phyloP scores from a whole-genome alignment of 768 basidiomycete genomes.

The Rhizopogon vesiculosus region DNA sequence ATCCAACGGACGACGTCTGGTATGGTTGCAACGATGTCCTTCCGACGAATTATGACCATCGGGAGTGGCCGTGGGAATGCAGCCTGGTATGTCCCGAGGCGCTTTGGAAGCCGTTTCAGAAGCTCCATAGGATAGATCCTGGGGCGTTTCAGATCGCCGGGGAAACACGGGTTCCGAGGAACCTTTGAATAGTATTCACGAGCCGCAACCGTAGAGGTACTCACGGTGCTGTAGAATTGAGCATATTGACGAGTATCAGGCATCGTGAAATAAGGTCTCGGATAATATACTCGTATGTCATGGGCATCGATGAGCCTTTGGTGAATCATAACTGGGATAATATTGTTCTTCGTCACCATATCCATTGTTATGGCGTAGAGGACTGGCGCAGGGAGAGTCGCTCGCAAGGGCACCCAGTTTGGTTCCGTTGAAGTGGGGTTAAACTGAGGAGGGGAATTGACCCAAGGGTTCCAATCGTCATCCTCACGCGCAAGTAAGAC shows the following conservation, averaged over 20 bases:
- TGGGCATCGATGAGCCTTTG: background rate
- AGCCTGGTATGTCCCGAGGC: slow-evolving; percentile 4
- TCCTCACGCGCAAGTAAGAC: background rate
- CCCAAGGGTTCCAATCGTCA: background rate
- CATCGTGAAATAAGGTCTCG: background rate
- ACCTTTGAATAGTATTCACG: background rate
- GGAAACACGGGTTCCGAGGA: background rate
- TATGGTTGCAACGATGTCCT: slow-evolving; percentile 12
- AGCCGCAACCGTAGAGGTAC: background rate
- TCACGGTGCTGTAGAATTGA: background rate
- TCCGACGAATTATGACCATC: slow-evolving; percentile 11
- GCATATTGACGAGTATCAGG: background rate
- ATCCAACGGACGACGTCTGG: background rate
- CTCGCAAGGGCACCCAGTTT: background rate
- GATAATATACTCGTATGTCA: background rate
- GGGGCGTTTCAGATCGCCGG: background rate
- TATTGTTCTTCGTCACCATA: background rate
- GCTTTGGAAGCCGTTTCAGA: slow-evolving; percentile 8
- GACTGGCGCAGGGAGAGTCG: slow-evolving; percentile 17
- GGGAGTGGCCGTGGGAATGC: slow-evolving; percentile 19
- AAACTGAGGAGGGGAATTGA: background rate
- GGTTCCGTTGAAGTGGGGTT: background rate
- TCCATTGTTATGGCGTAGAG: slow-evolving; percentile 11
- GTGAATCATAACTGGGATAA: background rate
- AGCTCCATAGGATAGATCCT: slow-evolving; percentile 7